Evolutionary conservation across 306 rosid species (phyloP).

Genomic region (Crotalaria pallida): DNA sequence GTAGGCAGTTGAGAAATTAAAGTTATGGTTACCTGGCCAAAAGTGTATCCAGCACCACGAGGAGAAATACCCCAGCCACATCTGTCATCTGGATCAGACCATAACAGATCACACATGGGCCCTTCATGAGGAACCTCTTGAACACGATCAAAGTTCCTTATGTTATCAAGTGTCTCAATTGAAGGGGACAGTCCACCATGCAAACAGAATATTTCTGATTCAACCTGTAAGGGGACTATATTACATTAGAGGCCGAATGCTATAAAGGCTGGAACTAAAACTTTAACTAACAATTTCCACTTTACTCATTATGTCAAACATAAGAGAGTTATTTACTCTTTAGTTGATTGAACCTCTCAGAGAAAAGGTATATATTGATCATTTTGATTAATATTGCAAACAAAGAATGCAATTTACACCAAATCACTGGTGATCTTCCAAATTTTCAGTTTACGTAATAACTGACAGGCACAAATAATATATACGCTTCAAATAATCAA

Average conservation of each 20-base stretch:
- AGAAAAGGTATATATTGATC: background rate
- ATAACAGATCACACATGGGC: conserved; percentile 98
- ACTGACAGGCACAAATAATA: background rate
- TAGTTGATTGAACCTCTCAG: background rate
- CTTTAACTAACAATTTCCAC: background rate
- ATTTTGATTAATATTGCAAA: background rate
- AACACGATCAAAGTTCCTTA: conserved; percentile 96
- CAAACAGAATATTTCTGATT: conserved; percentile 94
- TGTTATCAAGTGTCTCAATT: conserved; percentile 92
- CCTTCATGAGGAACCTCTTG: conserved; percentile 99
- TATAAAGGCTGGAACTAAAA: conserved; percentile 10
- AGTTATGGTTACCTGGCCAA: conserved; percentile 77
- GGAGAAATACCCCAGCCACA: conserved; percentile 99
- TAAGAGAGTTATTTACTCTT: conserved; percentile 10
- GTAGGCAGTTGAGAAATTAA: background rate
- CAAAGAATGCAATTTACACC: background rate
- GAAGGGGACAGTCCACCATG: conserved; percentile 99
- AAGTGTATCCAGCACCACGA: conserved; percentile 98
- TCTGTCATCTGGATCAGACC: conserved; percentile 99
- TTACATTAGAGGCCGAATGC: conserved; percentile 11
- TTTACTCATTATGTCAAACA: background rate
- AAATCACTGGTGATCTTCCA: background rate
- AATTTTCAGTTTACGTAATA: conserved; percentile 9
- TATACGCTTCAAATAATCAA: background rate
- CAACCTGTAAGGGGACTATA: conserved; percentile 54